Base-by-base conservation (phyloP, 352 stramenopile genomes). In the Phytophthora cryptogea region DNA sequence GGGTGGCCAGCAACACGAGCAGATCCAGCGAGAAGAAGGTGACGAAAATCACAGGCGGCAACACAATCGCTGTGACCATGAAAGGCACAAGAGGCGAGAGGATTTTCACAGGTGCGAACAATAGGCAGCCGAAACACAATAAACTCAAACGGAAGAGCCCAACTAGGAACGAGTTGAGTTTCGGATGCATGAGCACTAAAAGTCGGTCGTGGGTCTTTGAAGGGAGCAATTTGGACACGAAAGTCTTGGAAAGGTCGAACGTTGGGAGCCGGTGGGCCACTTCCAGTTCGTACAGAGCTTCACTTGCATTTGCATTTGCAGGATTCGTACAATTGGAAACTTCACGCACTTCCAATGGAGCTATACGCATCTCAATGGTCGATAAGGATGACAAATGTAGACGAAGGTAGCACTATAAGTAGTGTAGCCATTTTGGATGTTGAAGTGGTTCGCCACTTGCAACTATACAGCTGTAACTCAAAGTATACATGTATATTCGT, bases 11-110 rank as follows among this genome's bases (percentile, higher is more conserved):
- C 33, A 68, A 31, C 10, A 49, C n/a, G 30, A 67, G 27, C 17
- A 67, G n/a, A 5, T 67, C 59, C 13, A 67, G 52, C 7, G 59
- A 67, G 31, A 67, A 62, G 37, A 63, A 63, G 17, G 44, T 46
- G 36, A 67, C 44, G 13, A 67, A 67, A 11, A 54, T 27, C 5
- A 41, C 33, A 2, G 60, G 60, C 16, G 53, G 39, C 20, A 63
- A 16, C 26, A 68, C 9, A 39, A 61, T 61, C 8, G 50, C 36
- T 8, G 42, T 17, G 20, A 54, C 31, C 33, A 63, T 63, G 37
- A 68, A 14, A 1, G 59, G 37, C 13, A 57, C 28, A 0, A 11
- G 39, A 0, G 45, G 51, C 13, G 20, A 7, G 14, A 62, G 46
- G 4, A 41, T 17, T 28, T 54, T 39, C 2, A 40, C 30, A 4